These are phyloP conservation scores for Auricularia auricula-judae DNA, from an alignment of 768 basidiomycete species.

Conservation along the genomic window DNA sequence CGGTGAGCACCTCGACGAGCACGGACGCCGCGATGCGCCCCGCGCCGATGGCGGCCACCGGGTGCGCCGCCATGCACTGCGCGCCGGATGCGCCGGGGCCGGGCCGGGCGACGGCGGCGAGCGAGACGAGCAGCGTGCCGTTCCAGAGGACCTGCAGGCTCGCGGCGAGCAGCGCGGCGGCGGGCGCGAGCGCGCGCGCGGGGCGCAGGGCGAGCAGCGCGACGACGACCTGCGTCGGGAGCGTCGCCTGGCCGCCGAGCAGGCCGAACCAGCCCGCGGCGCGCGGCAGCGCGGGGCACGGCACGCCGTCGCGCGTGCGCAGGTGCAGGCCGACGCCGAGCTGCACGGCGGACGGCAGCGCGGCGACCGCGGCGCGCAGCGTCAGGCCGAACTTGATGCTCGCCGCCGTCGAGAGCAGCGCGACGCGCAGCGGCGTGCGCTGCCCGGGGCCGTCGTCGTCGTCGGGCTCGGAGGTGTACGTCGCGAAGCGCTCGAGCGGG, in stretches of 20 bases:
- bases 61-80: not conserved
- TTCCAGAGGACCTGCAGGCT: not conserved
- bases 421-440: not conserved
- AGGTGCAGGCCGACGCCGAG: not conserved
- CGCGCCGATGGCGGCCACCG: not conserved
- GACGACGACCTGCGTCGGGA: not conserved
- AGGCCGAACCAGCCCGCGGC: not conserved
- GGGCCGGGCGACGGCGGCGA: not conserved
- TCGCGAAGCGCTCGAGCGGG: not conserved
- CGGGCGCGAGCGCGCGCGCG: not conserved
- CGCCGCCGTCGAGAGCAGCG: not conserved
- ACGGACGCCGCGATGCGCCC: not conserved
- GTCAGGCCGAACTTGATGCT: not conserved
- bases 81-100: not conserved
- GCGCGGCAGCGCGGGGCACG: not conserved
- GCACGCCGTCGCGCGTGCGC: not conserved
- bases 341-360: not conserved
- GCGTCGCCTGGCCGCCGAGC: not conserved
- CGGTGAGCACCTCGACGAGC: not conserved
- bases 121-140: not conserved
- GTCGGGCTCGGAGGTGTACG: not conserved
- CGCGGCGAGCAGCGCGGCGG: not conserved
- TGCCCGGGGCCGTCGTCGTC: not conserved
- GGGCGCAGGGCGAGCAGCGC: not conserved
- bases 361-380: not conserved